A percentile compares a stretch with the other conserved stretches of the same genome.
Evolutionary conservation across 768 basidiomycete genomes (phyloP).

Genomic region (Mycena chlorophos): DNA sequence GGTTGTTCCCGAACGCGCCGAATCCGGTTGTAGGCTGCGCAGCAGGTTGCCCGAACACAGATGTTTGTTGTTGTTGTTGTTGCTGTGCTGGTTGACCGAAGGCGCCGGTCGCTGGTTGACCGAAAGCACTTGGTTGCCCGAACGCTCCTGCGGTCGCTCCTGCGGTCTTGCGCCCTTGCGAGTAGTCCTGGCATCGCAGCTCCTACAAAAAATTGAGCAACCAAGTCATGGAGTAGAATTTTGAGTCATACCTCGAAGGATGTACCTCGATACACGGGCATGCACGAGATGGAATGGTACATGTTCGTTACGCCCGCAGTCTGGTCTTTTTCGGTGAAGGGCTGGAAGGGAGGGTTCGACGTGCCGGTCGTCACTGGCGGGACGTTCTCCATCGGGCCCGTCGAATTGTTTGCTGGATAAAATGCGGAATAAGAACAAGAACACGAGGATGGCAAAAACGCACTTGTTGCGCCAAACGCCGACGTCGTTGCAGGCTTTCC

Average conservation of each 20-base stretch:
- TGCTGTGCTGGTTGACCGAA: slow-evolving; percentile 51
- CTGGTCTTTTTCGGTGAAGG: slow-evolving; percentile 67
- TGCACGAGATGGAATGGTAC: slow-evolving; percentile 81
- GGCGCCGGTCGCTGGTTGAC: slow-evolving; percentile 42
- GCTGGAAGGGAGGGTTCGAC: slow-evolving; percentile 60
- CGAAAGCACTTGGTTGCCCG: slow-evolving; percentile 52
- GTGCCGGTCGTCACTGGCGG: slow-evolving; percentile 71
- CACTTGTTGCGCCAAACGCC: slow-evolving; percentile 44
- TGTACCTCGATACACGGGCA: slow-evolving; percentile 73
- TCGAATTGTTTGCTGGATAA: slow-evolving; percentile 32
- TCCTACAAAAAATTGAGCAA: slow-evolving; percentile 47
- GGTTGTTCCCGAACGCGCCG: slow-evolving; percentile 46
- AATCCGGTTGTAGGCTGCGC: slow-evolving; percentile 40
- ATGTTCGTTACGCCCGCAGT: slow-evolving; percentile 51
- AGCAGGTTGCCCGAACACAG: slow-evolving; percentile 37
- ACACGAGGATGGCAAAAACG: slow-evolving; percentile 22
- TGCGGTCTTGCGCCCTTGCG: slow-evolving; percentile 71
- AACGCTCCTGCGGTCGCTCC: slow-evolving; percentile 64
- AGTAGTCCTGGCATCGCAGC: slow-evolving; percentile 74
- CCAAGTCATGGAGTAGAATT: slow-evolving; percentile 1
- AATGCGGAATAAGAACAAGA: slow-evolving; percentile 3
- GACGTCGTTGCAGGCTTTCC: slow-evolving; percentile 41
- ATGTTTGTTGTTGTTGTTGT: slow-evolving; percentile 27
- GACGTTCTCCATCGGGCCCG: slow-evolving; percentile 33
- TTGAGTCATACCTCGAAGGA: slow-evolving; percentile 66